Evolutionary conservation across 371 early-diverging fungal species (phyloP).

Genomic region (Mortierella sp.): DNA sequence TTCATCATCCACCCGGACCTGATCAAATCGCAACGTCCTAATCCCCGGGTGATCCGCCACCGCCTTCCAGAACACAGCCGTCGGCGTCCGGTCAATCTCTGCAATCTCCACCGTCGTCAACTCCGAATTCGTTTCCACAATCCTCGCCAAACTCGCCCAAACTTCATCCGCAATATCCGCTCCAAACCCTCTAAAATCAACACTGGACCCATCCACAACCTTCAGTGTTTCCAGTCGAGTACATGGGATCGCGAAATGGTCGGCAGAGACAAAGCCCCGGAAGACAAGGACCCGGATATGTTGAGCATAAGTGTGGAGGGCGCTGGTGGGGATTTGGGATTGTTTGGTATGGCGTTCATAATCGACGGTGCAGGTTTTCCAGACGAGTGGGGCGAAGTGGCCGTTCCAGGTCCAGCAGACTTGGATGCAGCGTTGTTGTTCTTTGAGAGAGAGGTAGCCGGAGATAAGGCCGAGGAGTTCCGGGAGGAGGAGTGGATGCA

Average conservation of each 20-base stretch:
- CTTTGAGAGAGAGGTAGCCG: neutral
- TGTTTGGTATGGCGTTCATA: neutral
- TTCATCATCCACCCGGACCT: neutral
- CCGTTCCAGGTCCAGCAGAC: conserved; percentile 3
- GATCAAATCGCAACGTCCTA: neutral
- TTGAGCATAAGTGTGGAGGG: neutral
- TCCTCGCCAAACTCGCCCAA: neutral
- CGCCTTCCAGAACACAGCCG: neutral
- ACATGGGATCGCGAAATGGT: neutral
- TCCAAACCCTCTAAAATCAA: neutral
- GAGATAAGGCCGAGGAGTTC: conserved; percentile 1
- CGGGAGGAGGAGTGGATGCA: neutral
- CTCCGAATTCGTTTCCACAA: neutral
- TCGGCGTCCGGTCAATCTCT: neutral
- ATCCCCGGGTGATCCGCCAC: neutral
- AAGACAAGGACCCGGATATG: neutral
- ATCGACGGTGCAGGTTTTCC: neutral
- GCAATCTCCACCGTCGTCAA: neutral
- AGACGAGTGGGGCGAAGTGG: neutral
- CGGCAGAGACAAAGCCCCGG: neutral
- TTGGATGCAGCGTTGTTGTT: neutral
- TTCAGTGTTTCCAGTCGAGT: neutral
- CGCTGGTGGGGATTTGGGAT: neutral
- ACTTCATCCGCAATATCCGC: neutral
- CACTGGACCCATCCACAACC: neutral